phyloP scores from a whole-genome alignment of 2,329 filamentous ascomycete species.

The Neofusicoccum sp. region DNA sequence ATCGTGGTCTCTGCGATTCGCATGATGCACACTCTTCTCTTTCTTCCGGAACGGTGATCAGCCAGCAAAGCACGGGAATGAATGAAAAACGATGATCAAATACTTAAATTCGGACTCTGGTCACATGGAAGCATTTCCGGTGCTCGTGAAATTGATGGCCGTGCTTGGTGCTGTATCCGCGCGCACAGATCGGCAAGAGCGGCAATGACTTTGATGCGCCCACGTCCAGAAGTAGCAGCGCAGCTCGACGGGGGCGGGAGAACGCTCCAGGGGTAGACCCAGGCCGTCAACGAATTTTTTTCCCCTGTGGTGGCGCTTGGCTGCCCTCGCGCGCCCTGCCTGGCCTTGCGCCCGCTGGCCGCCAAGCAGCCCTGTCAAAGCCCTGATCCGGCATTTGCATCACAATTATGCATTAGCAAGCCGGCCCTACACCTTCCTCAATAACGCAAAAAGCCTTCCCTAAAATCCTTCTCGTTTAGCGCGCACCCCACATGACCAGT shows the following conservation, averaged over 20 bases:
- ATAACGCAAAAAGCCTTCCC: not conserved
- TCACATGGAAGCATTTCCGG: not conserved
- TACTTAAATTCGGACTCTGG: not conserved
- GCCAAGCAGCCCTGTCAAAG: not conserved
- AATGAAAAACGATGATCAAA: not conserved
- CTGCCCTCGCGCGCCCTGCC: no score
- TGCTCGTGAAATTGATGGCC: not conserved
- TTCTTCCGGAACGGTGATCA: not conserved
- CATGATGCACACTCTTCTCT: not conserved
- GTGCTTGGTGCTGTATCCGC: not conserved
- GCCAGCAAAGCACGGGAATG: not conserved
- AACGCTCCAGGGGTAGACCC: not conserved
- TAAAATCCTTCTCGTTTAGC: constrained; percentile 12
- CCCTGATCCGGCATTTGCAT: not conserved
- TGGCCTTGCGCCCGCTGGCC: no score
- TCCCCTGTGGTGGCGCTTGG: no score
- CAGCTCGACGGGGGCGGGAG: not conserved
- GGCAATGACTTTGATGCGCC: not conserved
- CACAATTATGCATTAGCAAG: not conserved
- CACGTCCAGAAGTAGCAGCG: no score
- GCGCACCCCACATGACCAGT: constrained; percentile 6
- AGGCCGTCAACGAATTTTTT: no score
- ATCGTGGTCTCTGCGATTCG: not conserved
- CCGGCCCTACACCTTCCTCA: not conserved
- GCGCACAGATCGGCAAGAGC: not conserved